Evolutionary conservation across 352 stramenopile genomes (phyloP).

Genomic region (Aphanomyces astaci): DNA sequence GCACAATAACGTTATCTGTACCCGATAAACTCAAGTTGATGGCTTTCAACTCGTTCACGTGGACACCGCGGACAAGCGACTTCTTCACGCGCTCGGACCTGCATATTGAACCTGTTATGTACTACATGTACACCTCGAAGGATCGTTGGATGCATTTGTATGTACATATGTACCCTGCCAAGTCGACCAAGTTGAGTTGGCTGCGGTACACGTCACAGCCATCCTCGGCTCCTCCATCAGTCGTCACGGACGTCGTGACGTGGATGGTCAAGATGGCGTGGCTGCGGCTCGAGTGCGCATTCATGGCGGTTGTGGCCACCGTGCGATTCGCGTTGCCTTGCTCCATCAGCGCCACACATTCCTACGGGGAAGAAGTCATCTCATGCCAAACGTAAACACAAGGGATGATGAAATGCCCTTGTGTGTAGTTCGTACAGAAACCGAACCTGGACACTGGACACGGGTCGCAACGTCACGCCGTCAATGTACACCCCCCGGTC

Average conservation of each 20-base stretch:
- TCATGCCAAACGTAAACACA: too few species aligned
- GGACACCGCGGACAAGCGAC: conserved; percentile 40
- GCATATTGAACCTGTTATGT: neutral
- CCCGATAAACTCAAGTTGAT: conserved; percentile 65
- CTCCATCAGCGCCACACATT: conserved; percentile 41
- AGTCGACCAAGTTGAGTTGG: conserved; percentile 56
- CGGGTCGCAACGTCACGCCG: conserved; percentile 23
- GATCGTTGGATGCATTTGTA: neutral
- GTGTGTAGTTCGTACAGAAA: neutral
- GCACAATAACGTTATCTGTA: too few species aligned
- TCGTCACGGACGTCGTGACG: conserved; percentile 45
- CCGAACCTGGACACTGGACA: neutral
- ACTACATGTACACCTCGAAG: neutral
- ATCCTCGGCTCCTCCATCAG: neutral
- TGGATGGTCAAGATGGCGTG: conserved; percentile 82
- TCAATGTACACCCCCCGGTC: conserved; percentile 62
- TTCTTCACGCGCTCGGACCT: conserved; percentile 71
- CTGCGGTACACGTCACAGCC: conserved; percentile 46
- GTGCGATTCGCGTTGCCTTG: conserved; percentile 57
- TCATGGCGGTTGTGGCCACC: conserved; percentile 80
- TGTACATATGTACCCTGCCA: conserved; percentile 29
- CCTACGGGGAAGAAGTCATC: conserved; percentile 23
- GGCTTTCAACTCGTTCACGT: conserved; percentile 58
- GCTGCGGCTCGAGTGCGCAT: conserved; percentile 75
- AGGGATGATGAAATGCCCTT: too few species aligned